These are phyloP conservation scores for Pinus tabuliformis DNA, from an alignment of 75 land plant species.

Conservation along the genomic window DNA sequence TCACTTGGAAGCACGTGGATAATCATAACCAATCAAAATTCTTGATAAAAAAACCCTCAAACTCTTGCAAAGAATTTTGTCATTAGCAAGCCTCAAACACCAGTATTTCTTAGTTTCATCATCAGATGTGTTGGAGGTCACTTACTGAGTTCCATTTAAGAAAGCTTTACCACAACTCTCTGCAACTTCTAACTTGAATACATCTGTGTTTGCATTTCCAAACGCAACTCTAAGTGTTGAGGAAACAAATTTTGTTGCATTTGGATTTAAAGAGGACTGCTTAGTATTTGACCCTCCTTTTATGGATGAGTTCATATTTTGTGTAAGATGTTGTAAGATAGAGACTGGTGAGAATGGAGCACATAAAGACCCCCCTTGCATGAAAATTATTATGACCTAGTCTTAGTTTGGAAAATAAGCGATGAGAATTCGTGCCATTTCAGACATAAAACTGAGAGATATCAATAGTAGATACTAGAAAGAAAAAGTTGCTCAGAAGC, in stretches of 20 bases:
- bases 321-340: neutral
- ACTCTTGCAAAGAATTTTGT: constrained; percentile 37
- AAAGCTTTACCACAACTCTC: constrained; percentile 41
- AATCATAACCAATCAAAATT: constrained; percentile 19
- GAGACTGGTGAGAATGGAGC: constrained; percentile 2
- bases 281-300: constrained; percentile 15
- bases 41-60: constrained; percentile 25
- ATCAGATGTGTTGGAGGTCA: constrained; percentile 71
- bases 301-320: constrained; percentile 38
- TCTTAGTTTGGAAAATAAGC: neutral
- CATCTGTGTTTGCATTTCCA: constrained; percentile 12
- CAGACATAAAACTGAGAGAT: neutral
- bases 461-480: neutral
- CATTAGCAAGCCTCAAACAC: constrained; percentile 87
- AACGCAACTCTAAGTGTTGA: constrained; percentile 33
- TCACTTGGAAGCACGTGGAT: constrained; percentile 14
- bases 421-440: neutral
- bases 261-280: constrained; percentile 67
- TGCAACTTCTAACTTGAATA: constrained; percentile 10
- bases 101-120: constrained; percentile 85
- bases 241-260: constrained; percentile 91
- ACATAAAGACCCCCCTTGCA: constrained; percentile 16
- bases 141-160: constrained; percentile 68
- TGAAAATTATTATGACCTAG: constrained; percentile 5
- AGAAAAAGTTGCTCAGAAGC: neutral